Conservation (phyloP, 2,329 filamentous ascomycete genomes). For the Paecilomyces sp. region DNA sequence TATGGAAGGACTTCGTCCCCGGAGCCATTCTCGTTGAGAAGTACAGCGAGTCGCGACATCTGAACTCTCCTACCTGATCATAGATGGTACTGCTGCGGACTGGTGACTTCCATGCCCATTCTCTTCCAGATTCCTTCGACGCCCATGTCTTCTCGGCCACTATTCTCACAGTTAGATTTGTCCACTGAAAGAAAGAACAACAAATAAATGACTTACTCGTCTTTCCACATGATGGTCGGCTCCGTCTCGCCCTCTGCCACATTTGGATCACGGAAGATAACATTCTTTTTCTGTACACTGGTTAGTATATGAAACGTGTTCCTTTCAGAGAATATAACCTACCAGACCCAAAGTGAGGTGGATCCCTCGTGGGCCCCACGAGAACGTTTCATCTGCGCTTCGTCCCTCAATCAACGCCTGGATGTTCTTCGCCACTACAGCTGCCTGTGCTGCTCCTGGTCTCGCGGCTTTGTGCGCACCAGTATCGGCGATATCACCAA, state of each 20-base stretch:
- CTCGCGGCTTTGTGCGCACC: conserved; percentile 28
- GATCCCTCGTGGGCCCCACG: conserved; percentile 22
- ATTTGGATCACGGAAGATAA: conserved; percentile 31
- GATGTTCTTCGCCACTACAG: conserved; percentile 26
- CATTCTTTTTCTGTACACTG: conserved; percentile 24
- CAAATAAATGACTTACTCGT: conserved; percentile 21
- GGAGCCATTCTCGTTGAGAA: background rate
- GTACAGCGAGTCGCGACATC: background rate
- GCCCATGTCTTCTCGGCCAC: conserved; percentile 30
- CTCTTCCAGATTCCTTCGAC: conserved; percentile 30
- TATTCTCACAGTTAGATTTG: conserved; percentile 11
- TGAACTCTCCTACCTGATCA: conserved; percentile 5
- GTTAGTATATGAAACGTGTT: conserved; percentile 1
- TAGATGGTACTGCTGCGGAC: conserved; percentile 26
- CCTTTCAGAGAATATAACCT: conserved; percentile 6
- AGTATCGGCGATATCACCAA: conserved; percentile 30
- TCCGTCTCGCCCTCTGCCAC: conserved; percentile 25
- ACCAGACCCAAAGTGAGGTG: conserved; percentile 29
- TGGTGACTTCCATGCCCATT: conserved; percentile 20
- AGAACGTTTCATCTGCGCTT: conserved; percentile 16
- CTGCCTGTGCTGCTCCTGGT: conserved; percentile 23
- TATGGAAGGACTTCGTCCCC: background rate
- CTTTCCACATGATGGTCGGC: conserved; percentile 22
- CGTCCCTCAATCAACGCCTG: conserved; percentile 22
- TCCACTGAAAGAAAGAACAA: background rate